Conservation (phyloP, 2,329 filamentous ascomycete genomes). For the Sarocladium oryzae region DNA sequence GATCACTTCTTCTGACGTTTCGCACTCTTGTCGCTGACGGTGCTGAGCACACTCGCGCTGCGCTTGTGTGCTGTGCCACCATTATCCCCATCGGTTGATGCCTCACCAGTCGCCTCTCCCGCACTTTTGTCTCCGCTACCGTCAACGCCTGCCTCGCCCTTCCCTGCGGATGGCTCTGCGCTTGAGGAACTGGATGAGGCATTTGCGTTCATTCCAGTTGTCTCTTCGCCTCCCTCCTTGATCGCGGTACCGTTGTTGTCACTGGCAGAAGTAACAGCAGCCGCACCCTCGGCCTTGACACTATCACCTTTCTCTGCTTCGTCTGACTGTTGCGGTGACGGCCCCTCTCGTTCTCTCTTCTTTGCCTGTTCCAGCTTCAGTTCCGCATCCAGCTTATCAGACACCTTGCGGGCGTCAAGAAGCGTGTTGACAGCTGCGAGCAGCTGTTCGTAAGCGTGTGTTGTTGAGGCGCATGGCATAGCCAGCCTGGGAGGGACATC, state of each 20-base stretch:
- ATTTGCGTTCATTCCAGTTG: conserved; percentile 14
- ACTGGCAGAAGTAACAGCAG: not conserved
- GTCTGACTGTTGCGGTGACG: conserved; percentile 24
- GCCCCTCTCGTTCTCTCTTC: conserved; percentile 34
- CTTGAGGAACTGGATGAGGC: not conserved
- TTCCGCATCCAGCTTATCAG: conserved; percentile 71
- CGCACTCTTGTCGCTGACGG: conserved; percentile 55
- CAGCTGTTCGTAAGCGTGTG: conserved; percentile 64
- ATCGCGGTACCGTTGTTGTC: conserved; percentile 11
- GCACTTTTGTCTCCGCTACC: conserved; percentile 16
- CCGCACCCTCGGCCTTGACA: conserved; percentile 12
- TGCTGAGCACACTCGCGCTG: conserved; percentile 75
- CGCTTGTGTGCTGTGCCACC: conserved; percentile 54
- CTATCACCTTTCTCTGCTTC: conserved; percentile 24
- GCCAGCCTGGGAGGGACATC: conserved; percentile 63
- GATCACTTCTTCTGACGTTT: conserved; percentile 50
- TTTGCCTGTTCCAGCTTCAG: conserved; percentile 54
- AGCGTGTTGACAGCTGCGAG: conserved; percentile 61
- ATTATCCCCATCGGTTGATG: conserved; percentile 16
- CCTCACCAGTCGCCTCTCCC: conserved; percentile 8
- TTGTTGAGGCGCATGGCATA: conserved; percentile 69
- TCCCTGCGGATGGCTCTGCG: not conserved
- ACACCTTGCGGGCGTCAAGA: conserved; percentile 66
- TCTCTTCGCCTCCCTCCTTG: conserved; percentile 14
- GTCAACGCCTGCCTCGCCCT: conserved; percentile 9